A percentile compares a stretch with the other conserved stretches of the same genome.
Evolutionary conservation across 2,329 filamentous ascomycete genomes (phyloP).

Genomic region (Davidsoniella virescens): DNA sequence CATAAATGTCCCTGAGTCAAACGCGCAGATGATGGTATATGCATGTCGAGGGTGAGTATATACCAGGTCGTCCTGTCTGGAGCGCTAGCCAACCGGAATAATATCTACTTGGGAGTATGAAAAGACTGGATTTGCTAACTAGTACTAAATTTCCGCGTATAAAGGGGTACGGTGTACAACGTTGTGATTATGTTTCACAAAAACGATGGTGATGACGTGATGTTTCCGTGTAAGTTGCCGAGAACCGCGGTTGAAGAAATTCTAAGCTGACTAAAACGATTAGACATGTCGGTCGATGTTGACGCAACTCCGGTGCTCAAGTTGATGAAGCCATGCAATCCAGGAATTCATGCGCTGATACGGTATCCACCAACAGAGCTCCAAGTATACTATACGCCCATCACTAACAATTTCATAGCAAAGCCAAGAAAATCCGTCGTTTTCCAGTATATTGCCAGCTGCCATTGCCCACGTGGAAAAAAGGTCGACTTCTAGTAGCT

Average conservation of each 20-base stretch:
- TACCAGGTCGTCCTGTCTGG: too few species aligned
- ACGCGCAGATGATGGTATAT: constrained; percentile 20
- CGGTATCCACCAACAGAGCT: not conserved
- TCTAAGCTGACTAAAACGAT: too few species aligned
- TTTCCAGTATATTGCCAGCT: constrained; percentile 23
- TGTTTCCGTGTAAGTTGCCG: too few species aligned
- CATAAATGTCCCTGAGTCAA: constrained; percentile 15
- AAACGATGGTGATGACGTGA: too few species aligned
- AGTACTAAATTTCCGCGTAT: too few species aligned
- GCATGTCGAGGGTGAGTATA: constrained; percentile 19
- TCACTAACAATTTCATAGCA: constrained; percentile 15
- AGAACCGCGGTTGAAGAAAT: too few species aligned
- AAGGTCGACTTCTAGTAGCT: constrained; percentile 19
- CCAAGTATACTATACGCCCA: not conserved
- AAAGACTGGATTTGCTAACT: not conserved
- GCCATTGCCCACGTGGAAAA: constrained; percentile 21
- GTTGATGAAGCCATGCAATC: constrained; percentile 13
- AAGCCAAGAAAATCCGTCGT: constrained; percentile 21
- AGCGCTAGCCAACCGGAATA: not conserved
- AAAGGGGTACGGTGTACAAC: constrained; percentile 21
- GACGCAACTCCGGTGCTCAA: constrained; percentile 13
- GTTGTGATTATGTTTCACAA: constrained; percentile 20
- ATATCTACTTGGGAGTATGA: not conserved
- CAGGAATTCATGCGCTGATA: constrained; percentile 11
- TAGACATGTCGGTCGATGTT: too few species aligned